Evolutionary conservation across 805 yeast species (phyloP), one percentile per base, ranked within the genome.

Genomic region (Ogataea neopini): DNA sequence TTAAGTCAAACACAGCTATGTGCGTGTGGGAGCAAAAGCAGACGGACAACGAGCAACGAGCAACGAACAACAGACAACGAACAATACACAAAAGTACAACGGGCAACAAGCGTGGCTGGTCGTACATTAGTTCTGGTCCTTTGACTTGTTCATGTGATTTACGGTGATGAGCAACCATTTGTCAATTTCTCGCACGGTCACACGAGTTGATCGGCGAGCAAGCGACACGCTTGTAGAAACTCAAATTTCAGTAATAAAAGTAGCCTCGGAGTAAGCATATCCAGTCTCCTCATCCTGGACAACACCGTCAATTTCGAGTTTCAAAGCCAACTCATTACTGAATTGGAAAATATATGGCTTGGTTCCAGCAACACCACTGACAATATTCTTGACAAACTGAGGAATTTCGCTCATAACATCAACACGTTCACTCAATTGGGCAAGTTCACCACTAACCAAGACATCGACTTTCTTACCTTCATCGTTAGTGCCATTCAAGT

Each of bases 321-420:
- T 73, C 19, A 63, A 43, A 13, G 58, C 49, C 51, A 87, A 71
- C 45, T 78, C 76, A 64, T 88, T 84, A 65, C 85, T 79, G 72
- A 81, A 94, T 72, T 94, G 98, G 70, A 91, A 94, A 61, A 94
- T 92, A 72, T 80, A 92, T n/a, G 99, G 99, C 65, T 86, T 88
- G 22, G 98, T 84, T 43, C 98, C 99, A 13, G 94, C 94, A 45
- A 92, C 95, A 49, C 96, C 96, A 52, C 91, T 82, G 39, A 88
- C 98, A 49, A 94, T 86, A 59, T 84, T 86, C 72, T 92, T 94
- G 57, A 94, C 96, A 69, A 94, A 90, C 53, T 81, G 84, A 22
- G 99, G 99, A 49, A 94, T 84, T 71, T 94, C 98, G 43, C 90
- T 88, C 97, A 94, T 90, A 50, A 94, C 98, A 69, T 94, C 99